Base-by-base conservation (phyloP, 2,329 filamentous ascomycete species). In the Trichoderma sp. region DNA sequence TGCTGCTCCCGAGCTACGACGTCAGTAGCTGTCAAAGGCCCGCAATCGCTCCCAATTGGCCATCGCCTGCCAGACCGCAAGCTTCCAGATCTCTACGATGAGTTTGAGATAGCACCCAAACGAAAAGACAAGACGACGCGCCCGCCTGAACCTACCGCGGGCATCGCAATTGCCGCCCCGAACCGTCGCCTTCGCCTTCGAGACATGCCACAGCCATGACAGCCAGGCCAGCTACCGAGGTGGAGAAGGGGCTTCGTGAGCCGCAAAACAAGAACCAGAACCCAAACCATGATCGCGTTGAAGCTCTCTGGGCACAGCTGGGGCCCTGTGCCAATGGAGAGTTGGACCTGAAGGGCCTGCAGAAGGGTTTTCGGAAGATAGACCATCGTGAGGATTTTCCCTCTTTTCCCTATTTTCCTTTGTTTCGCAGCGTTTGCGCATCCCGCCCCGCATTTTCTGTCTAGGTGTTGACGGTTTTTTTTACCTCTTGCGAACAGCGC, bases 361-460 rank as follows among this genome's bases (percentile, higher is more conserved):
- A 95, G 85, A 94, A 92, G 85, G 97, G 96, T 4, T 86, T 99
- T 82, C 91, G 89, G 83, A 94, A 92, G 84, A 95, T 98, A 81
- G 95, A 98, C 84, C 97, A 99, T 84, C 97, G 95, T 97, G 82
- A 85, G 87, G 80, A n/a, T 9, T 31, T 11, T 18, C 56, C 41
- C 41, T 41, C n/a, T 16, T 24, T 50, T 60, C 56, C 31, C 2
- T 21, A 3, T n/a, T 59, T 29, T 18, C 2, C 60, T 21, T 63
- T 63, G 60, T 4, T 35, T 35, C n/a, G 60, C 60, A 63, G 18
- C 56, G 41, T 56, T 56, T 56, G 56, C 68, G 68, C 60, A 65
- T 53, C 60, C 59, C 33, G n/a, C 63, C 31, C 62, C 35, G 67
- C 63, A 60, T 12, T 64, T 60, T 29, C 41, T 11, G 63, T 33